Evolutionary conservation across 495 filamentous ascomycete species (phyloP), one percentile per base, ranked within the genome.

Genomic region (Aspergillus kassunensis): DNA sequence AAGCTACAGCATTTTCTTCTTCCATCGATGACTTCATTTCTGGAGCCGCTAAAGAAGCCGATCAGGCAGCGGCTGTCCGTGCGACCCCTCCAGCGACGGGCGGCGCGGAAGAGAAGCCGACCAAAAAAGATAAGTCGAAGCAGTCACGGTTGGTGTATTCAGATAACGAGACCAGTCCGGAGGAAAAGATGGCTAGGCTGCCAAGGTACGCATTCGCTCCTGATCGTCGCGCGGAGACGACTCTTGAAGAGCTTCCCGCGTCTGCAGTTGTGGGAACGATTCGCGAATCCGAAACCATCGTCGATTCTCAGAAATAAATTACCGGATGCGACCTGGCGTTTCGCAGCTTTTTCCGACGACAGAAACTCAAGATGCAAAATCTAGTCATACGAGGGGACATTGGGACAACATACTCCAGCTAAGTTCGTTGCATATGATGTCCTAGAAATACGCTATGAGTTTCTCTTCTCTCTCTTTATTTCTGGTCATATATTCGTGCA

Each of bases 151-250:
- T 95, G 79, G 73, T 93, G 5, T 93, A 90, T 69, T 83, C 80
- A 35, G 86, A 91, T 63, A 81, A 85, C 37, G 86, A 88, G 39
- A 73, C 81, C 60, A 91, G 87, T 58, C 89, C 89, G 20, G 90
- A 95, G 71, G 90, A 95, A 74, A 89, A 83, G 70, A 90, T 92
- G 88, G 84, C 88, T 23, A 65, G 70, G 56, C 70, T 95, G 70
- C 76, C 87, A 43, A 83, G 82, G 72, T 95, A 92, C 73, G 82
- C 83, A 61, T 88, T 85, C 65, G 71, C 72, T 70, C 80, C 81
- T 65, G 77, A 74, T 58, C 62, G 53, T 19, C 65, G 60, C 58
- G 42, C 45, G 30, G 62, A 69, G 44, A 72, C 65, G 33, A 63
- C 51, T 25, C 65, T 73, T 35, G 64, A 61, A 57, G 70, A 72